Base-by-base conservation (phyloP, 768 basidiomycete species). In the Russula brevipes region DNA sequence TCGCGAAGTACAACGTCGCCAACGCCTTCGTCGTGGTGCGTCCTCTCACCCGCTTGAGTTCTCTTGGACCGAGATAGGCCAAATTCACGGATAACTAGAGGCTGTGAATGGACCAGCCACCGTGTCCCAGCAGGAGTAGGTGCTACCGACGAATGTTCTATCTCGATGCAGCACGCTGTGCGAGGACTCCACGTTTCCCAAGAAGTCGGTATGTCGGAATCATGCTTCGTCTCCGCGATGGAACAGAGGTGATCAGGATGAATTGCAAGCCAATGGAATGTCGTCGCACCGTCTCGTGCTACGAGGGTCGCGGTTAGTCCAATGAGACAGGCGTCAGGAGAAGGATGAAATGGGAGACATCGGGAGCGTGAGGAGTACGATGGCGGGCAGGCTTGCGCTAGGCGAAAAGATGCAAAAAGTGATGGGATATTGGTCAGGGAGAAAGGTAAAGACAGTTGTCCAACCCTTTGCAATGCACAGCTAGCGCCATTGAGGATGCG, bases 311-410 rank as follows among this genome's bases (percentile, higher is more conserved):
- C 54, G 14, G 58, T 60, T 42, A 64, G 47, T 44, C 63, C 63
- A 9, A 64, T 12, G 8, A 64, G 42, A 39, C 63, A 55, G 35
- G 58, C 63, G 39, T 64, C 54, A 12, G 49, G 39, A 17, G 58
- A 64, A 19, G 58, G 63, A 1, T 36, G n/a, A 31, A 64, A 64
- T 17, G 63, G 63, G 35, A 64, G 63, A 54, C 41, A 60, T 51
- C 24, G 63, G 31, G 42, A 9, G 16, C 33, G 58, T 19, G 53
- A 30, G 33, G 58, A 12, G 57, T 30, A 51, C 17, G 41, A 39
- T 16, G 63, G 5, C 3, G 24, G 46, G n/a, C n/a, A 19, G 33
- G 58, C 49, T n/a, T 54, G 63, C 10, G 46, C 35, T 36, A 49
- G 58, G 8, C 49, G 46, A 54, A 64, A 56, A 2, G 53, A 56